Conservation (phyloP, 2,329 filamentous ascomycete genomes). For the Phoma herbarum region DNA sequence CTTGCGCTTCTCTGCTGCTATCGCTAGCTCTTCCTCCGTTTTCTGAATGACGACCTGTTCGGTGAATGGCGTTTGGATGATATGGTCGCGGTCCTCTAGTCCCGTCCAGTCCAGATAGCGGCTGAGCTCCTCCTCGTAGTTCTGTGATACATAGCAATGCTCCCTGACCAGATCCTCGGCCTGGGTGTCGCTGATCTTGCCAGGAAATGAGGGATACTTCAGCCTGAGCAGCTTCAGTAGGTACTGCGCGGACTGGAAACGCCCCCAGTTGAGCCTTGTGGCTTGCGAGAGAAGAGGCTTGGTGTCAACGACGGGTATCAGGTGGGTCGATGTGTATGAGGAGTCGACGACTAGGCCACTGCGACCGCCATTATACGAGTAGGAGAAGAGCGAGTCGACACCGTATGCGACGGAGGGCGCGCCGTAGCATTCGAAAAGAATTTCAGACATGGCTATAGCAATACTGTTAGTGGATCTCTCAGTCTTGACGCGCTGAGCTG, state of each 20-base stretch:
- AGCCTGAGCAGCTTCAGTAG: conserved; percentile 86
- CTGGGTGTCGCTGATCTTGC: conserved; percentile 85
- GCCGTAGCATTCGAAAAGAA: conserved; percentile 94
- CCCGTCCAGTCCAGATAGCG: conserved; percentile 89
- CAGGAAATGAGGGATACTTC: conserved; percentile 90
- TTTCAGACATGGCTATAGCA: conserved; percentile 86
- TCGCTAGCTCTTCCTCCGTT: conserved; percentile 89
- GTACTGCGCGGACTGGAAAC: conserved; percentile 88
- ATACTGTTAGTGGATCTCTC: conserved; percentile 35
- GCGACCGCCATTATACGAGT: conserved; percentile 86
- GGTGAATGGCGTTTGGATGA: conserved; percentile 92
- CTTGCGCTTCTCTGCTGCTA: conserved; percentile 91
- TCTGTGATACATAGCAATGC: conserved; percentile 86
- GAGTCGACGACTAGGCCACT: conserved; percentile 91
- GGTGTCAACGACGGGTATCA: conserved; percentile 89
- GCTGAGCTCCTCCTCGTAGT: conserved; percentile 81
- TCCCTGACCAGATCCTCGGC: conserved; percentile 86
- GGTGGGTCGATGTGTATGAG: conserved; percentile 90
- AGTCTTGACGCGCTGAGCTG: neutral
- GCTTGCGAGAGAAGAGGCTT: conserved; percentile 87
- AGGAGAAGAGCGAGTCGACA: conserved; percentile 96
- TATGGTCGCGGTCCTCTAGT: conserved; percentile 84
- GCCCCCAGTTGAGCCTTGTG: conserved; percentile 93
- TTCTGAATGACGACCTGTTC: conserved; percentile 92
- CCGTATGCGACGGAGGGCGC: conserved; percentile 91